Evolutionary conservation across 2,329 filamentous ascomycete genomes (phyloP).

Genomic region (Botryotinia globosa): DNA sequence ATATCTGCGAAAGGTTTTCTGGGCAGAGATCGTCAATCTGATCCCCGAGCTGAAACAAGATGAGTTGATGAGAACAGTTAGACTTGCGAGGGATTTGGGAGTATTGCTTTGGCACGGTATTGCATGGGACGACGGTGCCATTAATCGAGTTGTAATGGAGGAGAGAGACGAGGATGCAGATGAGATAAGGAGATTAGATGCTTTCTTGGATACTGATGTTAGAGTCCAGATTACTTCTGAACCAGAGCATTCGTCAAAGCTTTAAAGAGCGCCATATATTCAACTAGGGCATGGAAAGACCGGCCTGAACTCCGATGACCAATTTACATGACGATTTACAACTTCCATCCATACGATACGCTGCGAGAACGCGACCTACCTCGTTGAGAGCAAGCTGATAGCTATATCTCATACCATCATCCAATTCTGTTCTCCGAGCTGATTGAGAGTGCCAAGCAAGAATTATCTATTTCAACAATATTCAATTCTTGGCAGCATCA

Average conservation of each 20-base stretch:
- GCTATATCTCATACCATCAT: background rate
- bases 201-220: slow-evolving; percentile 28
- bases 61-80: slow-evolving; percentile 39
- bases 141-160: slow-evolving; percentile 56
- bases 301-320: background rate
- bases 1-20: slow-evolving; percentile 49
- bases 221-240: too few species aligned
- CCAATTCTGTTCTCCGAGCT: background rate
- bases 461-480: background rate
- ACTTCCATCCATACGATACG: background rate
- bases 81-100: slow-evolving; percentile 50
- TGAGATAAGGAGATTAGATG: slow-evolving; percentile 53
- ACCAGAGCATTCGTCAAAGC: background rate
- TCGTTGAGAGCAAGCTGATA: background rate
- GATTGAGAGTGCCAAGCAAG: background rate
- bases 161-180: slow-evolving; percentile 46
- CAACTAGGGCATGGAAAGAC: background rate
- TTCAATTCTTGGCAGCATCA: background rate
- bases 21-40: slow-evolving; percentile 43
- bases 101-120: slow-evolving; percentile 62
- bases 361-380: background rate
- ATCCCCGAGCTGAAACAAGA: slow-evolving; percentile 36
- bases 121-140: slow-evolving; percentile 58
- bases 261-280: background rate
- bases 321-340: background rate